Evolutionary conservation across 805 yeast species (phyloP).

Genomic region (Kodamaea fukazawae): DNA sequence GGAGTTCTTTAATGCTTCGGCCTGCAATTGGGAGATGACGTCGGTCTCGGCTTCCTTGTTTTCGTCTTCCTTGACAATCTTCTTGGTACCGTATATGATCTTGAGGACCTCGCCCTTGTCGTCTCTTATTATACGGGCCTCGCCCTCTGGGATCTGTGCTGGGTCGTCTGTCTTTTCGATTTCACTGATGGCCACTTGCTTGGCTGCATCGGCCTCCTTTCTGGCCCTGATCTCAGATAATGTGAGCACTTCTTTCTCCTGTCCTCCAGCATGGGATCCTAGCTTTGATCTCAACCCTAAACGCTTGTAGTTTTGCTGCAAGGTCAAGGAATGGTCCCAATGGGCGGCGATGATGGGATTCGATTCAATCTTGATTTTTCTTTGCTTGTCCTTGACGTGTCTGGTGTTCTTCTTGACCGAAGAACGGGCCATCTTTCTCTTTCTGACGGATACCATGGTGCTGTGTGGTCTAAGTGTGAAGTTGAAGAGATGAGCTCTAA

Average conservation of each 20-base stretch:
- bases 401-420: constrained; percentile 69
- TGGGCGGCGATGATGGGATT: constrained; percentile 83
- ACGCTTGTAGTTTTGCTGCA: constrained; percentile 80
- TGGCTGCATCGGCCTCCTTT: constrained; percentile 21
- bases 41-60: constrained; percentile 33
- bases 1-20: constrained; percentile 39
- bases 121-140: constrained; percentile 74
- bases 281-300: constrained; percentile 73
- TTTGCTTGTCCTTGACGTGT: constrained; percentile 65
- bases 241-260: constrained; percentile 54
- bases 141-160: constrained; percentile 67
- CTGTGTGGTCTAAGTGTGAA: not conserved
- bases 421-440: constrained; percentile 77
- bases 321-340: constrained; percentile 84
- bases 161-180: constrained; percentile 50
- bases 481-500: constrained; percentile 5
- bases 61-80: constrained; percentile 13
- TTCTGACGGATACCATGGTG: constrained; percentile 70
- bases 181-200: constrained; percentile 36
- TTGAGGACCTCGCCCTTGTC: constrained; percentile 62
- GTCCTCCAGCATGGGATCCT: constrained; percentile 75
- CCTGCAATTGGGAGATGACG: constrained; percentile 70
- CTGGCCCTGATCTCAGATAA: constrained; percentile 35
- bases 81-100: constrained; percentile 70
- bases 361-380: constrained; percentile 60